phyloP scores from a whole-genome alignment of 73 alveolate genomes.

The Paramecium tetraurelia region DNA sequence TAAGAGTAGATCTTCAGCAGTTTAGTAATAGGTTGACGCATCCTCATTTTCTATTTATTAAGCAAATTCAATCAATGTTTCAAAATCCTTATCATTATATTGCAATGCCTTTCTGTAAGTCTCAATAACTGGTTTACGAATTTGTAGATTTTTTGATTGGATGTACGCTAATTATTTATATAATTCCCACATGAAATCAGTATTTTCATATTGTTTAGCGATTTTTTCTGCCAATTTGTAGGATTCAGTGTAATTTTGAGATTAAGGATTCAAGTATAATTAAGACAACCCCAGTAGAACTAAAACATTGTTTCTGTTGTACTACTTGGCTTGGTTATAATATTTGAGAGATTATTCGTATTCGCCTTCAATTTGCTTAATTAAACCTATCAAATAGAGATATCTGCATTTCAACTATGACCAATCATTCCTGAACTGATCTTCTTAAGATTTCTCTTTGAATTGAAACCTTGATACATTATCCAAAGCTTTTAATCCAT shows the following conservation, averaged over 20 bases:
- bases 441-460: slow-evolving; percentile 17
- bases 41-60: slow-evolving; percentile 26
- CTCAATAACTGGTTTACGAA: background rate
- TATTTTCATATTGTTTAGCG: background rate
- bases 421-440: slow-evolving; percentile 47
- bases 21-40: background rate
- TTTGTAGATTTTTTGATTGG: background rate
- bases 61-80: slow-evolving; percentile 26
- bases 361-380: slow-evolving; percentile 21
- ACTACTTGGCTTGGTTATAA: background rate
- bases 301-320: slow-evolving; percentile 18
- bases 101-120: slow-evolving; percentile 11
- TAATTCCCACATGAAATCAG: background rate
- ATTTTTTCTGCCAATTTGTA: slow-evolving; percentile 8
- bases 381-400: background rate
- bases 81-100: slow-evolving; percentile 9
- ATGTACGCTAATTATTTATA: background rate
- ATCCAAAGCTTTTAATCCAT: slow-evolving; percentile 26
- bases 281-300: background rate
- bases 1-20: background rate
- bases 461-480: background rate
- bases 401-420: background rate
- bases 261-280: background rate
- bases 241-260: slow-evolving; percentile 12
- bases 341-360: background rate